Base-by-base conservation (phyloP, 192 early-diverging fungal species). In the Piromyces finnis region DNA sequence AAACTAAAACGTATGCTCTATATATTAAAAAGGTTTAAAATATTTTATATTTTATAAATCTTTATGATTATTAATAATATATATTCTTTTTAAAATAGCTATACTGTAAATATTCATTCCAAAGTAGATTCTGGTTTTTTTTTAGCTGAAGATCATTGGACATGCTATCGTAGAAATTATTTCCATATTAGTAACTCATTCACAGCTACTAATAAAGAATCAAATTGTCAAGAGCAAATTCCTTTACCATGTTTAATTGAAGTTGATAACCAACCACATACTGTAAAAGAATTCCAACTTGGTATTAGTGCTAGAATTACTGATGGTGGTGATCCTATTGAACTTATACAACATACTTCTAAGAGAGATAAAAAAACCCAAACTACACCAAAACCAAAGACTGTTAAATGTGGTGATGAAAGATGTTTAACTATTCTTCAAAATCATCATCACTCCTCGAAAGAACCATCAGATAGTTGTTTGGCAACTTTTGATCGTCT, bases 61-160 rank as follows among this genome's bases (percentile, higher is more conserved):
- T 35, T 7, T 35, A 35, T n/a, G n/a, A n/a, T n/a, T n/a, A n/a
- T n/a, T n/a, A n/a, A n/a, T n/a, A n/a, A n/a, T n/a, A n/a, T n/a
- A n/a, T n/a, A n/a, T n/a, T n/a, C n/a, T n/a, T n/a, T n/a, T n/a
- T n/a, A n/a, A n/a, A 68, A 5, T 68, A 68, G 51, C n/a, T 68
- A 68, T 17, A 68, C 51, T n/a, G 51, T 68, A n/a, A 68, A 68
- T n/a, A 68, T 68, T 68, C 51, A 89, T 78, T 90, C 95, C 16
- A 94, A 94, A 37, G 91, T 99, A 77, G 96, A 97, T 82, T 90
- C 94, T 29, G 96, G 96, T 18, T 98, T 98, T 85, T 96, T 97
- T 79, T 85, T 97, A 77, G 92, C 96, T 3, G 90, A 92, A 77
- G 88, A 88, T 78, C 94, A 95, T 81, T 98, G 96, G 96, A 95